Evolutionary conservation across 768 basidiomycete species (phyloP).

Genomic region (Termitomyces sp.): DNA sequence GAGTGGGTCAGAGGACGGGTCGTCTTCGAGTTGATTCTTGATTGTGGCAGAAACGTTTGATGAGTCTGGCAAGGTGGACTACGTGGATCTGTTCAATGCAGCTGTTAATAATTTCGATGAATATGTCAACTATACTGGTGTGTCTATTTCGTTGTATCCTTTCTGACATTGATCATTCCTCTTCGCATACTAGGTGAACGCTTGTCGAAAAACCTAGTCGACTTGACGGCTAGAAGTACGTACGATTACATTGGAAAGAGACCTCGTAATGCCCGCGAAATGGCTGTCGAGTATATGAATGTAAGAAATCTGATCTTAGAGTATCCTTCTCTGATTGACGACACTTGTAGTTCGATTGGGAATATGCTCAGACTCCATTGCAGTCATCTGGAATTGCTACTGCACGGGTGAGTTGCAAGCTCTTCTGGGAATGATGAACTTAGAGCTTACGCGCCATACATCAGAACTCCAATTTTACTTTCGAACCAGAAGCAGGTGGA

Average conservation of each 20-base stretch:
- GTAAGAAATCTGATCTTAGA: no score
- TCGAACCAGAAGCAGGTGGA: neutral
- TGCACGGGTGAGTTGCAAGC: neutral
- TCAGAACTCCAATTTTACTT: neutral
- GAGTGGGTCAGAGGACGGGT: neutral
- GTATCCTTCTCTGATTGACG: no score
- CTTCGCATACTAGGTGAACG: conserved; percentile 16
- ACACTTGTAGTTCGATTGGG: neutral
- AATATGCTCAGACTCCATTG: neutral
- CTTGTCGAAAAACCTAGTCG: conserved; percentile 39
- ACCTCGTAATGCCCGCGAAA: conserved; percentile 37
- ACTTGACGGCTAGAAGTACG: conserved; percentile 46
- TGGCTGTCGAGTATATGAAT: conserved; percentile 33
- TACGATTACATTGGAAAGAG: conserved; percentile 45
- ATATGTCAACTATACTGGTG: conserved; percentile 39
- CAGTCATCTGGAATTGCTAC: neutral
- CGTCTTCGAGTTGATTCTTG: neutral
- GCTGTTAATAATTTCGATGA: conserved; percentile 24
- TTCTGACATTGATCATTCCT: neutral
- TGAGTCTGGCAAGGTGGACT: conserved; percentile 42
- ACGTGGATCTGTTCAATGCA: conserved; percentile 32
- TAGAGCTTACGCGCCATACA: no score
- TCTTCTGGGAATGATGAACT: no score
- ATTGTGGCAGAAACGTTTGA: conserved; percentile 44
- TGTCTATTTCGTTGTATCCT: no score